Percentiles rank a stretch among this genome's conserved stretches.
These are phyloP conservation scores for Helicocarpus griseus DNA, from an alignment of 2,329 filamentous ascomycete genomes.

Conservation along the genomic window DNA sequence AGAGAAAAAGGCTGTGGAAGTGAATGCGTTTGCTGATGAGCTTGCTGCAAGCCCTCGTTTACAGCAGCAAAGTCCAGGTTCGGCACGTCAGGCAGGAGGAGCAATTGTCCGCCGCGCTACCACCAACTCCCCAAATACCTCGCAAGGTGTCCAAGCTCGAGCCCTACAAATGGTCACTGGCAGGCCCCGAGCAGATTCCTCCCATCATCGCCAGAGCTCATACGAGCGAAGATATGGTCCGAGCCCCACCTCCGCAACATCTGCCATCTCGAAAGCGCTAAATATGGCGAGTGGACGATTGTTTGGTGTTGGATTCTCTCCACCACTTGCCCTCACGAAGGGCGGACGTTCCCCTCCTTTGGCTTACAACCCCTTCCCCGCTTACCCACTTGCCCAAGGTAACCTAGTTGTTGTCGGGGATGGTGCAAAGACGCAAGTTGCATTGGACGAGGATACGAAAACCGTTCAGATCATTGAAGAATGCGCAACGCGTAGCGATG, in stretches of 20 bases:
- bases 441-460: conserved; percentile 67
- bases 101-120: conserved; percentile 66
- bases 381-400: conserved; percentile 66
- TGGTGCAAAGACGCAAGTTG: conserved; percentile 50
- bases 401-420: conserved; percentile 56
- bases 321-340: conserved; percentile 36
- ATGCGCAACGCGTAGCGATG: conserved; percentile 83
- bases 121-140: conserved; percentile 60
- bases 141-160: conserved; percentile 46
- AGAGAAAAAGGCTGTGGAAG: conserved; percentile 89
- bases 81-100: conserved; percentile 45
- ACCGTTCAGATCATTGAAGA: conserved; percentile 81
- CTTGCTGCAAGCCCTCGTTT: conserved; percentile 71
- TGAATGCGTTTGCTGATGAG: conserved; percentile 95
- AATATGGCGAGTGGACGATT: conserved; percentile 71
- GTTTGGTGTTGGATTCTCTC: conserved; percentile 42
- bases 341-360: conserved; percentile 38
- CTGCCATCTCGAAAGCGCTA: conserved; percentile 87
- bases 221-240: conserved; percentile 72
- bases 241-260: conserved; percentile 68
- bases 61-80: conserved; percentile 36
- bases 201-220: conserved; percentile 65
- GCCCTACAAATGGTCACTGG: conserved; percentile 66
- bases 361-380: conserved; percentile 61
- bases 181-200: conserved; percentile 48